Base-by-base conservation (phyloP, 2,329 filamentous ascomycete genomes). In the Penicillium thymicola region DNA sequence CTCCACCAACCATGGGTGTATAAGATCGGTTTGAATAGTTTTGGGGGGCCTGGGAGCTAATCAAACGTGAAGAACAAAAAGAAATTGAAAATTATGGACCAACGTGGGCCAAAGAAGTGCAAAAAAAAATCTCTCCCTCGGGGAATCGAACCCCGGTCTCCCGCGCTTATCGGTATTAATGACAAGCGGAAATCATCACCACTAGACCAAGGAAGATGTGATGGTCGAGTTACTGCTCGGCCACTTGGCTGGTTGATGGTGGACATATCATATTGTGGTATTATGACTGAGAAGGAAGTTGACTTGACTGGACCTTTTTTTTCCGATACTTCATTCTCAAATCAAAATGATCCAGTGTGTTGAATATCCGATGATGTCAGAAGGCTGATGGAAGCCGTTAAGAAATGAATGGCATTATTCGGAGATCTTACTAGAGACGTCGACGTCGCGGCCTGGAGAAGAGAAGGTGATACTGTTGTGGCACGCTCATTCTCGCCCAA, bases 131-230 rank as follows among this genome's bases (percentile, higher is more conserved):
- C 64, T 67, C 64, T 68, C 65, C 63, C 65, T 69, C 66, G 67
- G 67, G 67, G 65, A 70, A 69, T 70, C 65, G 68, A 70, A 70
- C 67, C 68, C 68, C 66, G 68, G 68, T 70, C 67, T 69, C 67
- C 68, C 68, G 67, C 66, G 67, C 64, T 65, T 67, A 61, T 63
- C 61, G 53, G 58, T 60, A 16, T 64, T 59, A 49, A 60, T 65
- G 64, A 68, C 64, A 68, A 68, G 64, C 65, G 65, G 65, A 67
- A 67, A 66, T 64, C 63, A 67, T 64, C 57, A 67, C 65, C 65
- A 66, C 65, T 67, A 67, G 65, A 67, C 65, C 65, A 67, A 65
- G 63, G 63, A 65, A 65, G 63, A 65, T 62, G 41, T 13, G 34
- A 32, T 59, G 42, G 53, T 25, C 45, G 55, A 63, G 61, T 65